Base-by-base conservation (phyloP, 768 basidiomycete genomes). In the Postia placenta region DNA sequence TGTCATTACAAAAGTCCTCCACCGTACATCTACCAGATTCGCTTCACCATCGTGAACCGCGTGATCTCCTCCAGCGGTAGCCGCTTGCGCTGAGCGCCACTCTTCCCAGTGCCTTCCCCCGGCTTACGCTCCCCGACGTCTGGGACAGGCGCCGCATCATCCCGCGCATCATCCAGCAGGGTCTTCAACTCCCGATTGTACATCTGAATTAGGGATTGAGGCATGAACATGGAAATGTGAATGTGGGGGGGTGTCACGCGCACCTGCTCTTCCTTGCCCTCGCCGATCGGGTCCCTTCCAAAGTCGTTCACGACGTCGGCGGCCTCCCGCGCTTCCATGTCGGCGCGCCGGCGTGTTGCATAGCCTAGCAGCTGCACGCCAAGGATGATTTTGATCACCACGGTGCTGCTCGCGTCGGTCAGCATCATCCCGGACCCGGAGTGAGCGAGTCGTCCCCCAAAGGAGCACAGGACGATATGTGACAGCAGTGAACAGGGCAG, bases 381-480 rank as follows among this genome's bases (percentile, higher is more conserved):
- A 41, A 97, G 76, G n/a, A 97, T 85, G 27, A 97, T 74, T 67
- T 99, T 98, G 56, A 97, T 72, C 3, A 87, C 84, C 7, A 96
- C 78, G 55, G 86, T 79, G 61, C 92, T 87, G 55, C 19, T n/a
- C 42, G n/a, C 17, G 23, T 44, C 19, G 9, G 25, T 41, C 28
- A 27, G 46, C 26, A 19, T 11, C 4, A 9, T 6, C 12, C 3
- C 26, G 42, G 7, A 22, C 22, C 7, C 3, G 7, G 3, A 24
- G 37, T 20, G 37, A 14, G 36, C 6, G 3, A 46, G 11, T 1
- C n/a, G 17, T 39, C 7, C 35, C 14, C 69, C 80, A 48, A 51
- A 93, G 92, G 92, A 95, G 9, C 87, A 68, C 95, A 95, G 97
- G 55, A 83, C 80, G 7, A 85, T n/a, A n/a, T n/a, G n/a, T n/a